Base-by-base conservation (phyloP, 2,329 filamentous ascomycete genomes). In the Scedosporium boydii region DNA sequence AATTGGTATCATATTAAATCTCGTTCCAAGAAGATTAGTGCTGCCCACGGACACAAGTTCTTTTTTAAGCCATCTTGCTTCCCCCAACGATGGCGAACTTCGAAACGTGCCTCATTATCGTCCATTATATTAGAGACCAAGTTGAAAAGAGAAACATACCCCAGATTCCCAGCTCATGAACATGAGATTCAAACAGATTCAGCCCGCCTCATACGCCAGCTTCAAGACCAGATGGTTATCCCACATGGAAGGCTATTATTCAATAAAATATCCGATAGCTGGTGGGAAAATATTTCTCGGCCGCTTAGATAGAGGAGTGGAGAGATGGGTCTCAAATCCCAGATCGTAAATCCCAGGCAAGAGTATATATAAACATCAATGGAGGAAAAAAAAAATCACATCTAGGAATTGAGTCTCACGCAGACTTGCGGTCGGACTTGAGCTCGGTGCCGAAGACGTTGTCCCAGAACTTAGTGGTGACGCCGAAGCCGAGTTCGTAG, bases 381-480 rank as follows among this genome's bases (percentile, higher is more conserved):
- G 6, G 16, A 48, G 9, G 6, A 10, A 18, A 48, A 21, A 48
- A 48, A 21, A 48, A 48, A 48, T 48, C 44, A 21, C 21, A 16
- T 27, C 34, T 1, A 38, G 34, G 10, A 3, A 38, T 38, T 38
- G 10, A 10, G 34, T 38, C 23, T 55, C 23, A 64, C 46, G 41
- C 44, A 16, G 34, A 23, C 60, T 62, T 62, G 41, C 38, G 41
- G 16, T 18, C 27, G 16, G 60, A 38, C 42, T 53, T 51, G 57
- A 99, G 80, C 77, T 96, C 88, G 1, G 95, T 99, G 67, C 92
- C 91, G 72, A 99, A 99, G 6, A 99, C 78, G 59, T 78, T 79
- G 74, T 99, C 95, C 95, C 95, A 99, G 81, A 99, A 96, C 67
- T 88, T 87, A 80, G 89, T 97, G 38, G 93, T 97, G 60, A 99